phyloP scores from a whole-genome alignment of 331 rosid genomes.

The Prunus yedoensis region DNA sequence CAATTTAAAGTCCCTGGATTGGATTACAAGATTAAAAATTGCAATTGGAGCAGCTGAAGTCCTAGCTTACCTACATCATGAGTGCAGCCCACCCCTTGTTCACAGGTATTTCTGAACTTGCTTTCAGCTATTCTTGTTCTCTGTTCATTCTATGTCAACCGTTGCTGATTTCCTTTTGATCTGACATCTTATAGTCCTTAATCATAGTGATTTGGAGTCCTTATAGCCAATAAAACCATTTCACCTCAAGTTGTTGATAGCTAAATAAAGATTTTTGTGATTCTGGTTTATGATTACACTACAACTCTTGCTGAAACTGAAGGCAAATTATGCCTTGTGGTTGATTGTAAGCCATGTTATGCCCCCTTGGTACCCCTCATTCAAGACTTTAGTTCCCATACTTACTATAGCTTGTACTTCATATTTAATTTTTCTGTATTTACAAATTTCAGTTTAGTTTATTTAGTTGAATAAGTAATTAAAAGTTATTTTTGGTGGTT shows the following conservation, averaged over 20 bases:
- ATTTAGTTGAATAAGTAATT: slow-evolving; percentile 9
- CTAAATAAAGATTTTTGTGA: background rate
- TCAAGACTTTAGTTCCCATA: background rate
- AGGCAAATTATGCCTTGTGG: background rate
- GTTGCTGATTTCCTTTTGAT: slow-evolving; percentile 4
- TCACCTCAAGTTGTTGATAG: background rate
- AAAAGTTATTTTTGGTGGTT: slow-evolving; percentile 31
- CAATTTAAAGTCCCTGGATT: slow-evolving; percentile 62
- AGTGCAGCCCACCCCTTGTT: slow-evolving; percentile 77
- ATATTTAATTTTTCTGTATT: background rate
- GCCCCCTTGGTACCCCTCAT: background rate
- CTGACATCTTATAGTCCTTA: background rate
- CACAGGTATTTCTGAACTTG: slow-evolving; percentile 61
- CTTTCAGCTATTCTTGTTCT: slow-evolving; percentile 6
- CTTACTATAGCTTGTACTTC: background rate
- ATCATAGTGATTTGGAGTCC: slow-evolving; percentile 8
- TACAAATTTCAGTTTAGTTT: background rate
- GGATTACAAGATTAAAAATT: slow-evolving; percentile 96
- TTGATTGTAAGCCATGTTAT: background rate
- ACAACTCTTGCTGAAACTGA: background rate
- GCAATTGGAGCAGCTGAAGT: slow-evolving; percentile 96
- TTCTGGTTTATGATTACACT: background rate
- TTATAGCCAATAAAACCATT: background rate
- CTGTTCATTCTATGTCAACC: slow-evolving; percentile 10
- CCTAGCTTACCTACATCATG: slow-evolving; percentile 73